Evolutionary conservation across 2,329 filamentous ascomycete genomes (phyloP).

Genomic region (Fusarium fracticaudum): DNA sequence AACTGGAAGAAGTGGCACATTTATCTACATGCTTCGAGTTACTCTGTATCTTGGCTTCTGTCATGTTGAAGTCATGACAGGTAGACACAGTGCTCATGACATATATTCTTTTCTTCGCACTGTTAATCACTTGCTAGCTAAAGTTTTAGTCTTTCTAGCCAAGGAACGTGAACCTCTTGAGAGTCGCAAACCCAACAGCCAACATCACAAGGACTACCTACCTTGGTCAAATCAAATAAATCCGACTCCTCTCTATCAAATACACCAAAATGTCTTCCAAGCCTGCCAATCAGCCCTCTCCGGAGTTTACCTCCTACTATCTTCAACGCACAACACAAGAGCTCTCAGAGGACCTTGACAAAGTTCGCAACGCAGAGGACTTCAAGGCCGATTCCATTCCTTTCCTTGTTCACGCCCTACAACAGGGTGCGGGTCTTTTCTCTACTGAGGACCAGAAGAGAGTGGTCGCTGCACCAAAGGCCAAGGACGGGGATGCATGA

Average conservation of each 20-base stretch:
- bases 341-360: conserved; percentile 78
- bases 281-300: conserved; percentile 20
- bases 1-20: not conserved
- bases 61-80: not conserved
- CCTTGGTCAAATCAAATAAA: not conserved
- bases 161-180: not conserved
- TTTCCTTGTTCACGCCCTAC: conserved; percentile 73
- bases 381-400: conserved; percentile 73
- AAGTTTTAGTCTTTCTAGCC: not conserved
- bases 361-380: conserved; percentile 73
- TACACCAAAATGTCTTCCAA: conserved; percentile 28
- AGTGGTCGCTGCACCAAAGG: conserved; percentile 28
- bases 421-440: conserved; percentile 73
- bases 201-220: not conserved
- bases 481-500: conserved; percentile 28
- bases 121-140: not conserved
- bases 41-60: not conserved
- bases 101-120: not conserved
- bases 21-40: not conserved
- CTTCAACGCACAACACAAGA: conserved; percentile 75
- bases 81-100: not conserved
- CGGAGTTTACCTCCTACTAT: conserved; percentile 71
- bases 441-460: conserved; percentile 52
- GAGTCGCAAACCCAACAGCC: not conserved
- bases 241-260: not conserved